phyloP scores from a whole-genome alignment of 371 early-diverging fungal species.

The Circinella umbellata region DNA sequence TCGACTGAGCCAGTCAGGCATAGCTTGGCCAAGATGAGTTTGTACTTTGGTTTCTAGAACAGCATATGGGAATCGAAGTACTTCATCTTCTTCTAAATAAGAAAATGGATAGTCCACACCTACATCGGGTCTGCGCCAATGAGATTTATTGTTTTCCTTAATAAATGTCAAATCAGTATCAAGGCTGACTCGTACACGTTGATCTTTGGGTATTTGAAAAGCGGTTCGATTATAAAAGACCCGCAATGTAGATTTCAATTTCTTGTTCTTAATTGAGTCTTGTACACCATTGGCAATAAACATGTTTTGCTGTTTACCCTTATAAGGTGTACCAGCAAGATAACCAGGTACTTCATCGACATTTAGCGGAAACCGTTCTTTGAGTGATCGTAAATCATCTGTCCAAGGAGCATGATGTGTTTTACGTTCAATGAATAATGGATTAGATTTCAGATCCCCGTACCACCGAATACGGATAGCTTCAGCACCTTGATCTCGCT shows the following conservation, averaged over 20 bases:
- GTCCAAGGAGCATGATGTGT: constrained; percentile 91
- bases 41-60: constrained; percentile 63
- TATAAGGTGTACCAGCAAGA: background rate
- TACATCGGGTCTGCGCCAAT: constrained; percentile 91
- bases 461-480: constrained; percentile 92
- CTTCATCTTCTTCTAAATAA: constrained; percentile 74
- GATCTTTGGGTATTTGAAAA: constrained; percentile 94
- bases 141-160: constrained; percentile 76
- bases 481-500: constrained; percentile 85
- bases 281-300: constrained; percentile 76
- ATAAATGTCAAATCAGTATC: constrained; percentile 95
- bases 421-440: constrained; percentile 89
- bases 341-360: constrained; percentile 29
- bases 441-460: constrained; percentile 50
- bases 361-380: constrained; percentile 51
- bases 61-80: constrained; percentile 37
- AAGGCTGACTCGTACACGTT: constrained; percentile 90
- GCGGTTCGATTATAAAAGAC: constrained; percentile 95
- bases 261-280: constrained; percentile 65
- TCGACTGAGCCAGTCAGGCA: constrained; percentile 92
- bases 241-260: constrained; percentile 78
- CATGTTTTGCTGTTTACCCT: constrained; percentile 1
- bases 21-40: constrained; percentile 83
- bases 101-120: constrained; percentile 86
- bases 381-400: constrained; percentile 80